Evolutionary conservation across 2,329 filamentous ascomycete species (phyloP).

Genomic region (Hysterium pulicare): DNA sequence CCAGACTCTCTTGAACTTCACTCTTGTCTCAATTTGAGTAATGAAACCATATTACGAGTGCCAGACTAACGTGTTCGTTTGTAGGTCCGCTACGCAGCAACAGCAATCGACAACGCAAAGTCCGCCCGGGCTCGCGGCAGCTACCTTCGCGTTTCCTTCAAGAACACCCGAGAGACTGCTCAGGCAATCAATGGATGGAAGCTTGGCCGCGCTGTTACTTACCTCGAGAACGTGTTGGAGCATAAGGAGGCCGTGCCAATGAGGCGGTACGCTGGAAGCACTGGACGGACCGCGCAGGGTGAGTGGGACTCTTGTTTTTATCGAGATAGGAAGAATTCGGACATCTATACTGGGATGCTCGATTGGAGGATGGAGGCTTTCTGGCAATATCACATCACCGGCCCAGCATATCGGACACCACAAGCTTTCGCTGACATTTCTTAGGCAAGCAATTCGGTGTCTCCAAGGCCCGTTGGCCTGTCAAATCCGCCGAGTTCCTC

Average conservation of each 20-base stretch:
- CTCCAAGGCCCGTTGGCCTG: constrained; percentile 95
- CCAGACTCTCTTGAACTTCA: too few species aligned
- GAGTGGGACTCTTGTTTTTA: constrained; percentile 56
- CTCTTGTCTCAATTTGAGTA: too few species aligned
- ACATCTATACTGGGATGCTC: neutral
- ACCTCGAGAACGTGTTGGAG: constrained; percentile 97
- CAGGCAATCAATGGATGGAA: constrained; percentile 99
- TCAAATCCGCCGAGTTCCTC: constrained; percentile 98
- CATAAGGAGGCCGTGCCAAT: constrained; percentile 98
- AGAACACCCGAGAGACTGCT: constrained; percentile 99
- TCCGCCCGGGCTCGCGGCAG: constrained; percentile 97
- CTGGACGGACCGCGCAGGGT: constrained; percentile 96
- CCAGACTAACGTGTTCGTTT: neutral
- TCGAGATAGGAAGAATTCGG: neutral
- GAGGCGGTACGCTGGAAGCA: constrained; percentile 95
- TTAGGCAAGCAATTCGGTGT: constrained; percentile 99
- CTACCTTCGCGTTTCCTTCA: constrained; percentile 99
- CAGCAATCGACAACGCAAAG: constrained; percentile 80
- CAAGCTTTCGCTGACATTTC: neutral
- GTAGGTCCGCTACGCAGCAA: constrained; percentile 94
- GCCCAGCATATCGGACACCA: neutral
- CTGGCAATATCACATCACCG: neutral
- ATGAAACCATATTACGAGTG: too few species aligned
- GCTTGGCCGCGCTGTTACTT: constrained; percentile 87
- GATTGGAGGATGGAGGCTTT: neutral